Percentiles rank a stretch among this genome's conserved stretches.
phyloP scores from a whole-genome alignment of 2,329 filamentous ascomycete species.

The Fusarium napiforme region DNA sequence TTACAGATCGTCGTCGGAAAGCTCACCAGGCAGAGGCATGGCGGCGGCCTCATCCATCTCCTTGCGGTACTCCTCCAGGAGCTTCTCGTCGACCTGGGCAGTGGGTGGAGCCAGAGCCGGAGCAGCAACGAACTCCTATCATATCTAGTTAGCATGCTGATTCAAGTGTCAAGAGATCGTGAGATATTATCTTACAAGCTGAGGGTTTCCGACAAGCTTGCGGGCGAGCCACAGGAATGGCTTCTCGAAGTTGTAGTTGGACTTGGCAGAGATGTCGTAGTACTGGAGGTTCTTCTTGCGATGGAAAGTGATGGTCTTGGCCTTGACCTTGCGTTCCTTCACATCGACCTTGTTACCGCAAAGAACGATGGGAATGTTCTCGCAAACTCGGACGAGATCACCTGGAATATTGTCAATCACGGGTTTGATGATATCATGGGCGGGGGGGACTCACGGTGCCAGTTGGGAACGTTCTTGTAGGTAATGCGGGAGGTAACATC shows the following conservation, averaged over 20 bases:
- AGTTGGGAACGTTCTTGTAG: constrained; percentile 99
- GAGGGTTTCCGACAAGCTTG: constrained; percentile 95
- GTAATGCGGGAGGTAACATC: constrained; percentile 99
- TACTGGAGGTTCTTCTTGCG: constrained; percentile 99
- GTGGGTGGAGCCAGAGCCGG: constrained; percentile 94
- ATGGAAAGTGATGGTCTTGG: constrained; percentile 99
- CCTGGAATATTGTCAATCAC: constrained; percentile 62
- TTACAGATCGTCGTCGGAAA: constrained; percentile 78
- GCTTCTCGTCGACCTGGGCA: constrained; percentile 85
- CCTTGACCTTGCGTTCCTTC: constrained; percentile 99
- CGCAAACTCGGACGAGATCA: constrained; percentile 98
- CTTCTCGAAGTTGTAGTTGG: constrained; percentile 99
- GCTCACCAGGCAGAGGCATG: constrained; percentile 93
- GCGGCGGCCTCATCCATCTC: constrained; percentile 86
- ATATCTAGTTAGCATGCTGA: constrained; percentile 42
- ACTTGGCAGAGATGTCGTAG: constrained; percentile 99
- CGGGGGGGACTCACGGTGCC: constrained; percentile 87
- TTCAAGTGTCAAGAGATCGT: background rate
- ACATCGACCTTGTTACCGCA: constrained; percentile 99
- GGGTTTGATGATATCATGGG: background rate
- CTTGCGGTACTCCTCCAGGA: constrained; percentile 83
- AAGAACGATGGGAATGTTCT: constrained; percentile 98
- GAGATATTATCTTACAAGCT: constrained; percentile 33
- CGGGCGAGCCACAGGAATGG: constrained; percentile 99
- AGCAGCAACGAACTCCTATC: constrained; percentile 93